phyloP scores from a whole-genome alignment of 352 stramenopile species.

The Phytophthora colocasiae region DNA sequence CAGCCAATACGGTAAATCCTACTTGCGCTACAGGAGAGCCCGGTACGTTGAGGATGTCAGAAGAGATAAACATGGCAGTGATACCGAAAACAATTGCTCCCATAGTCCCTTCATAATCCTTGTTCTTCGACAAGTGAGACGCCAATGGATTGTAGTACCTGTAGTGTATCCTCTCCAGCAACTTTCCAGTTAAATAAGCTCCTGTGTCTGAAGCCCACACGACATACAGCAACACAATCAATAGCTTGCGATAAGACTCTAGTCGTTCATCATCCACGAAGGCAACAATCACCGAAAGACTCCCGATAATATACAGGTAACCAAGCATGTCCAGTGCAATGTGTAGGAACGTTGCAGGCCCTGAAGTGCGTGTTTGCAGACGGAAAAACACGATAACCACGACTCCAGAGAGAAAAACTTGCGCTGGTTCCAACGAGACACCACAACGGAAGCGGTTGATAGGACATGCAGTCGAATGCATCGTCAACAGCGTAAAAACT shows the following conservation, averaged over 20 bases:
- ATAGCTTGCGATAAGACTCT: conserved; percentile 62
- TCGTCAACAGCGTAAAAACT: conserved; percentile 72
- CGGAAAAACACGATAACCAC: conserved; percentile 69
- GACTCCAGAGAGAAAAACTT: conserved; percentile 60
- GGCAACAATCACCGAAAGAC: conserved; percentile 63
- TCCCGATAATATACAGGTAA: conserved; percentile 77
- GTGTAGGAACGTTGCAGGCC: conserved; percentile 40
- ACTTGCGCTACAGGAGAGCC: conserved; percentile 83
- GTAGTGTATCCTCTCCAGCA: conserved; percentile 90
- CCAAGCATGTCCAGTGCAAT: conserved; percentile 72
- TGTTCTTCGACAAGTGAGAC: conserved; percentile 94
- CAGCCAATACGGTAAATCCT: conserved; percentile 88
- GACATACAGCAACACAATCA: conserved; percentile 76
- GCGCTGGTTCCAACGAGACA: conserved; percentile 49
- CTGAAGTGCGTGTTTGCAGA: conserved; percentile 39
- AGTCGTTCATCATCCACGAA: conserved; percentile 71
- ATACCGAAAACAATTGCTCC: conserved; percentile 86
- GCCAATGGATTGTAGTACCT: conserved; percentile 85
- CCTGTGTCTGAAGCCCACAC: conserved; percentile 92
- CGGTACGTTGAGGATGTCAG: conserved; percentile 71
- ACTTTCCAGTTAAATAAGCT: conserved; percentile 93
- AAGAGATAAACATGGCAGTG: conserved; percentile 87
- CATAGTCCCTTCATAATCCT: conserved; percentile 95
- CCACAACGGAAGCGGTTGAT: conserved; percentile 80
- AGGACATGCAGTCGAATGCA: conserved; percentile 71